Evolutionary conservation across 2,329 filamentous ascomycete species (phyloP).

Genomic region (Verticillium zaregamsianum): DNA sequence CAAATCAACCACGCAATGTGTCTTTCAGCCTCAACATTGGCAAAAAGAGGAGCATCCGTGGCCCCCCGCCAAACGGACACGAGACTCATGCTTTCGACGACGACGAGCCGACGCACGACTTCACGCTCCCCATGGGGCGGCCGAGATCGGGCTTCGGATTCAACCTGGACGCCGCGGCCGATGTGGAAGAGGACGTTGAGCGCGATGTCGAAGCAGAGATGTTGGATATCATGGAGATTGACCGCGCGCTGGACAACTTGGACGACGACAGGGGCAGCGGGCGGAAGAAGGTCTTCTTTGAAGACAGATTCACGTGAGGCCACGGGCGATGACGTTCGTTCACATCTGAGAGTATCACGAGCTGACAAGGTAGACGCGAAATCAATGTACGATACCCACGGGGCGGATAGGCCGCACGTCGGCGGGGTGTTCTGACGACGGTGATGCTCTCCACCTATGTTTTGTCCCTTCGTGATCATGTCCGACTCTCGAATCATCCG

Average conservation of each 20-base stretch:
- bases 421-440: not conserved
- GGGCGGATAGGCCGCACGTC: not conserved
- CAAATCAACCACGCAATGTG: conserved; percentile 29
- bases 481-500: conserved; percentile 34
- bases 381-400: conserved; percentile 35
- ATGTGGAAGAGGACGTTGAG: conserved; percentile 43
- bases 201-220: conserved; percentile 56
- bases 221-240: conserved; percentile 63
- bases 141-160: conserved; percentile 43
- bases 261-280: conserved; percentile 43
- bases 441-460: not conserved
- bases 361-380: conserved; percentile 6
- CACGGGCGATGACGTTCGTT: not conserved
- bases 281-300: conserved; percentile 49
- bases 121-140: conserved; percentile 19
- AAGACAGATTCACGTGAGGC: conserved; percentile 21
- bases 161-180: conserved; percentile 48
- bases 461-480: not conserved
- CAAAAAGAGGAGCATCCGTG: conserved; percentile 19
- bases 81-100: conserved; percentile 9
- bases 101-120: conserved; percentile 14
- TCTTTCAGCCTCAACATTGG: conserved; percentile 48
- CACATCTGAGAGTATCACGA: not conserved
- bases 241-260: conserved; percentile 54
- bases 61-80: conserved; percentile 1